Percentiles rank a stretch among this genome's conserved stretches.
Conservation (phyloP, 805 yeast species). For the Starmerella kuoi region DNA sequence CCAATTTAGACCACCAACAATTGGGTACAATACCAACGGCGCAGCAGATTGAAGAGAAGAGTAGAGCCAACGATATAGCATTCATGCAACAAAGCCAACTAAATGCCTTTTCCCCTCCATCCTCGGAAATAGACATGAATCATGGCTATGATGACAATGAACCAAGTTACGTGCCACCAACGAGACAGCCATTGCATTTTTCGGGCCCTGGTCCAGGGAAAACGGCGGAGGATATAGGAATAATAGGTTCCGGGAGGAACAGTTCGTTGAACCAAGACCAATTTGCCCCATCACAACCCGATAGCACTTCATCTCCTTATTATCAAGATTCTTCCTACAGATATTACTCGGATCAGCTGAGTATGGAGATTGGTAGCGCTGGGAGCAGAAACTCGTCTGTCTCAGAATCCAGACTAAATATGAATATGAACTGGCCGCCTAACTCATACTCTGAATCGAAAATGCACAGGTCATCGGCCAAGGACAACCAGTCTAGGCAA, state of each 20-base stretch:
- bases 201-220: conserved; percentile 7
- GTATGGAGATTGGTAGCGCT: neutral
- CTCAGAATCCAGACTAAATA: neutral
- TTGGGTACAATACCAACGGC: neutral
- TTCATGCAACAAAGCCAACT: no score
- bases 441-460: neutral
- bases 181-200: conserved; percentile 1
- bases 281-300: neutral
- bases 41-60: neutral
- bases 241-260: neutral
- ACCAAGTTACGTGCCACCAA: conserved; percentile 6
- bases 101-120: neutral
- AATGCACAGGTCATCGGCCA: neutral
- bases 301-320: neutral
- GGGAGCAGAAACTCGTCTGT: neutral
- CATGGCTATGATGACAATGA: neutral
- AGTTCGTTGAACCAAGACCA: neutral
- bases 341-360: neutral
- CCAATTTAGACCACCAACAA: neutral
- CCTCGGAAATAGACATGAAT: neutral
- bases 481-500: neutral
- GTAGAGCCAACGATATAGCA: neutral
- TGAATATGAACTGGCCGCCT: neutral
- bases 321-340: neutral
- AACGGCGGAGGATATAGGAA: neutral